Evolutionary conservation across 2,329 filamentous ascomycete species (phyloP), one percentile per base, ranked within the genome.

Genomic region (Pseudopyrenochaeta lycopersici): DNA sequence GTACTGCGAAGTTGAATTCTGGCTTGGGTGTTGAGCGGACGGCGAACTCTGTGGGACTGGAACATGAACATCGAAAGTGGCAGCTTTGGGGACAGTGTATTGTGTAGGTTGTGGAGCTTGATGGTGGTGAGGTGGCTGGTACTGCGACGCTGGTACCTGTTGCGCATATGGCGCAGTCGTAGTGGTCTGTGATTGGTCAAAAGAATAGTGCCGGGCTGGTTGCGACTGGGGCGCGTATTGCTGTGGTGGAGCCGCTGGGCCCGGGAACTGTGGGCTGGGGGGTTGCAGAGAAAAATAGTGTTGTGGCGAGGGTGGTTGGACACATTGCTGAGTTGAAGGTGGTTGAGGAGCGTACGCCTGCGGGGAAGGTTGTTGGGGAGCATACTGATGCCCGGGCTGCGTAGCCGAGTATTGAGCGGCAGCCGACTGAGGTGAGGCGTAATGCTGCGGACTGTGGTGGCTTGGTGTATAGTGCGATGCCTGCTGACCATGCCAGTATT

Each of bases 401-500:
- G 63, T 58, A n/a, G 62, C 50, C 12, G 58, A 56, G 45, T 69
- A 71, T 29, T 64, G 65, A n/a, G 64, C 46, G 3, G 63, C 38
- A 12, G 60, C 29, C 9, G 62, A 41, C 18, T 66, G 65, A 29
- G 63, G 45, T 7, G 68, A 55, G 11, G 64, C 45, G 41, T 72
- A 73, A 35, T 71, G 63, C 20, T 67, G 64, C 2, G 64, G 52
- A 21, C 59, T 63, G 3, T 68, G 64, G 52, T 69, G 68, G 21
- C 51, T 61, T 11, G 65, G 52, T n/a, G 56, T 43, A 43, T 70
- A 73, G 20, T 68, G 64, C 17, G 63, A 58, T 36, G 63, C 49
- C 20, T 70, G 69, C 14, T 46, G 50, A 7, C 64, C 58, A 21
- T 67, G 63, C 71, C 71, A 75, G 46, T 72, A 74, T n/a, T 71